Conservation (phyloP, 345 rosid species). For the Moringa oleifera region DNA sequence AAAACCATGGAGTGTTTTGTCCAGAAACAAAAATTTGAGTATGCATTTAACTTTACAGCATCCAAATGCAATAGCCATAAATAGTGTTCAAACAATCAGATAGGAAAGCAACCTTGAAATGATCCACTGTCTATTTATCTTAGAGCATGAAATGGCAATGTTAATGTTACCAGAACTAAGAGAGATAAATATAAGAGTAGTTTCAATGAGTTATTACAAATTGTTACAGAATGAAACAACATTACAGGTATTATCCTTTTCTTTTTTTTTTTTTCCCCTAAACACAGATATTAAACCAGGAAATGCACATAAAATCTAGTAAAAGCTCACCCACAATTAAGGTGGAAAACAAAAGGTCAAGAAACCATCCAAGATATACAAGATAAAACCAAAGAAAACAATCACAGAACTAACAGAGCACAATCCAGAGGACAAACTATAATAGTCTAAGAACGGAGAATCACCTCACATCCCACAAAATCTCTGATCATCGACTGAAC, state of each 20-base stretch:
- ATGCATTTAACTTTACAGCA: no score
- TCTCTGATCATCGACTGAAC: conserved; percentile 21
- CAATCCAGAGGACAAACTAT: not conserved
- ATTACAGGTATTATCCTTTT: no score
- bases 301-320: not conserved
- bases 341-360: not conserved
- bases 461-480: conserved; percentile 23
- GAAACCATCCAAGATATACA: not conserved
- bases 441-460: not conserved
- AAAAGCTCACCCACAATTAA: not conserved
- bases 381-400: not conserved
- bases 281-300: not conserved
- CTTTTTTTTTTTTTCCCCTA: no score
- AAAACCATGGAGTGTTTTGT: no score
- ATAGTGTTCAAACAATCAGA: not conserved
- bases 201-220: not conserved
- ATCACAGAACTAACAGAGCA: not conserved
- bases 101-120: not conserved
- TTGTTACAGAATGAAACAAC: no score
- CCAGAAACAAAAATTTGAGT: not conserved
- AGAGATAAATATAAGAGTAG: no score
- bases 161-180: no score
- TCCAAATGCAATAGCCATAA: not conserved
- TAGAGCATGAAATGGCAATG: not conserved
- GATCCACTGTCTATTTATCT: not conserved